Percentiles rank a stretch among this genome's conserved stretches.
These are phyloP conservation scores for Penicillium sp. DNA, from an alignment of 2,329 filamentous ascomycete species.

Conservation along the genomic window DNA sequence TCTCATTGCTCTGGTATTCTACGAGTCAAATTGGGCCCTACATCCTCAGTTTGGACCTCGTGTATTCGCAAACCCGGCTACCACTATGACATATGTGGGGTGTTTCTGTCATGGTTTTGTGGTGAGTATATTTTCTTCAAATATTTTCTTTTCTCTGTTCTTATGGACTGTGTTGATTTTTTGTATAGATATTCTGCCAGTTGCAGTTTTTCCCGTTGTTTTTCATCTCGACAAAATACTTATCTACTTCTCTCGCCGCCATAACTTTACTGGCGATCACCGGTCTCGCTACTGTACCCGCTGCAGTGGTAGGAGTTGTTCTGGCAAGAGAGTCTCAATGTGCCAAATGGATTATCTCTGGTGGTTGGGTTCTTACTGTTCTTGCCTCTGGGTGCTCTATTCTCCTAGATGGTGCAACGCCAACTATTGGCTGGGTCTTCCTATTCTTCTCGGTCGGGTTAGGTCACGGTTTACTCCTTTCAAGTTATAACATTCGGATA, in stretches of 20 bases:
- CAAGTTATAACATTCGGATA: slow-evolving; percentile 44
- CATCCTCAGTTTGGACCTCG: slow-evolving; percentile 43
- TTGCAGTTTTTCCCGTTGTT: slow-evolving; percentile 51
- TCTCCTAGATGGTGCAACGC: slow-evolving; percentile 39
- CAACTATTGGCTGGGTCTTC: slow-evolving; percentile 39
- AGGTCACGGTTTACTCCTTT: slow-evolving; percentile 49
- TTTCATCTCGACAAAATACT: slow-evolving; percentile 41
- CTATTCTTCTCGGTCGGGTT: slow-evolving; percentile 46
- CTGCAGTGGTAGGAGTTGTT: slow-evolving; percentile 24
- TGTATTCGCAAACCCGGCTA: slow-evolving; percentile 42
- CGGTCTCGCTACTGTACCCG: slow-evolving; percentile 29
- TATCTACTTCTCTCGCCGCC: slow-evolving; percentile 40
- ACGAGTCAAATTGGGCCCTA: slow-evolving; percentile 38
- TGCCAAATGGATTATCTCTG: slow-evolving; percentile 47
- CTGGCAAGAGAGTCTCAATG: slow-evolving; percentile 19
- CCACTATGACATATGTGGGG: slow-evolving; percentile 45
- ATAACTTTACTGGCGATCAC: slow-evolving; percentile 44
- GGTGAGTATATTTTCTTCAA: slow-evolving; percentile 33
- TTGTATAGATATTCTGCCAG: slow-evolving; percentile 44
- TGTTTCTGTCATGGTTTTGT: slow-evolving; percentile 50
- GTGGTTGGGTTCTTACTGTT: slow-evolving; percentile 46
- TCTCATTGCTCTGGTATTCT: slow-evolving; percentile 39
- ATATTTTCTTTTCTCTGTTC: no score
- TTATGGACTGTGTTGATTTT: slow-evolving; percentile 3
- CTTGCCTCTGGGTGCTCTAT: slow-evolving; percentile 44